Conservation (phyloP, 768 basidiomycete species). For the Sporobolomyces pararoseus region DNA sequence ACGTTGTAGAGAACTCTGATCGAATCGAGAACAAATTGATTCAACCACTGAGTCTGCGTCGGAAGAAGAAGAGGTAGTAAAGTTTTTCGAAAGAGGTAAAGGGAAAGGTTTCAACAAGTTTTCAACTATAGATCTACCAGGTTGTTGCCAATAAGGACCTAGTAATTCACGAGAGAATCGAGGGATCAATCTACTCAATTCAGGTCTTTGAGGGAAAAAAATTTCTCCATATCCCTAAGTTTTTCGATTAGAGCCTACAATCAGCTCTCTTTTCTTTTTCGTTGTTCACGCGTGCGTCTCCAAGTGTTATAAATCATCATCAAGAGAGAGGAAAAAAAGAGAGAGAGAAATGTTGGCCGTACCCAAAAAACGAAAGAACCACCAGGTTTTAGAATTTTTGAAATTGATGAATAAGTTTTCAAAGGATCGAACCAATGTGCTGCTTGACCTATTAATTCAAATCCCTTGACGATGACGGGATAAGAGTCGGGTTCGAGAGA, state of each 20-base stretch:
- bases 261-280: too few relatives aligned
- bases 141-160: constrained; percentile 74
- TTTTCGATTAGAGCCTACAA: not conserved
- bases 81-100: constrained; percentile 42
- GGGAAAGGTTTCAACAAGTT: constrained; percentile 66
- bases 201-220: constrained; percentile 61
- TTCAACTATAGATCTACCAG: constrained; percentile 72
- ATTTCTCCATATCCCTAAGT: constrained; percentile 62
- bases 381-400: constrained; percentile 59
- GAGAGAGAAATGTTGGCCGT: constrained; percentile 35
- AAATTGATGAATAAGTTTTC: constrained; percentile 66
- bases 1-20: constrained; percentile 8
- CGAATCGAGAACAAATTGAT: not conserved
- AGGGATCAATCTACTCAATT: constrained; percentile 60
- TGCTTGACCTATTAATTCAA: constrained; percentile 59
- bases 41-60: not conserved
- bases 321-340: not conserved
- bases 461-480: not conserved
- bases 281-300: too few relatives aligned
- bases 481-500: too few relatives aligned
- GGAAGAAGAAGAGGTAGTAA: not conserved
- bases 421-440: constrained; percentile 78
- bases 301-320: too few relatives aligned
- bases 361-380: constrained; percentile 76
- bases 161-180: constrained; percentile 60